phyloP scores from a whole-genome alignment of 2,329 filamentous ascomycete genomes.

The Trichoderma polysporum region DNA sequence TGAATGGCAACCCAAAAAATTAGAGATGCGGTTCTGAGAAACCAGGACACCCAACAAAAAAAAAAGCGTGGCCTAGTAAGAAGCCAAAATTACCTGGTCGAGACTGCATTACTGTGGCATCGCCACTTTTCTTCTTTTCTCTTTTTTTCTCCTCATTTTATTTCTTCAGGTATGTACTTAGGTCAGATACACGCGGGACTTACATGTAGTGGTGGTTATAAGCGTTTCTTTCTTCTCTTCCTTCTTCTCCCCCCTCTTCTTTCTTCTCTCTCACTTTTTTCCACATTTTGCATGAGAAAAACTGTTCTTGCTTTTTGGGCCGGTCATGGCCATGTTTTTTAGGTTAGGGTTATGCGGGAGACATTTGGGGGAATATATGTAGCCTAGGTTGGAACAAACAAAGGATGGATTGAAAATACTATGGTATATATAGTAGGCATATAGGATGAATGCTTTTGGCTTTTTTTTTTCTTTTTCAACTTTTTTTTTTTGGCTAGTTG shows the following conservation, averaged over 20 bases:
- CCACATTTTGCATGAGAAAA: background rate
- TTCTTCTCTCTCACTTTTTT: background rate
- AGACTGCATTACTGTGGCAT: slow-evolving; percentile 1
- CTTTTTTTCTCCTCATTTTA: background rate
- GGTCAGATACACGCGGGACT: slow-evolving; percentile 1
- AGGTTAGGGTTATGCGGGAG: background rate
- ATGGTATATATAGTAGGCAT: background rate
- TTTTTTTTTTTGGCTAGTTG: background rate
- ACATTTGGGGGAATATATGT: background rate
- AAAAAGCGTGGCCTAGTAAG: background rate
- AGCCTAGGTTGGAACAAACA: background rate
- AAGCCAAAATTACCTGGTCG: background rate
- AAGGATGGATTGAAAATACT: background rate
- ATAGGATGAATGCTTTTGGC: background rate
- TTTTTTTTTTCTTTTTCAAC: background rate
- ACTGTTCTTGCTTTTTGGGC: background rate
- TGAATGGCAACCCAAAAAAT: background rate
- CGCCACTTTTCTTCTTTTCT: background rate
- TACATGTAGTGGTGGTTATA: background rate
- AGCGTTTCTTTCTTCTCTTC: background rate
- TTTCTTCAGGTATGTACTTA: background rate
- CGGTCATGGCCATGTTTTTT: background rate
- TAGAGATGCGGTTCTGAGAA: background rate
- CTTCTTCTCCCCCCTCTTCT: background rate
- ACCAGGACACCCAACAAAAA: background rate